Evolutionary conservation across 176 grass and related monocot species (phyloP), one percentile per base, ranked within the genome.

Genomic region (Chloris gayana): DNA sequence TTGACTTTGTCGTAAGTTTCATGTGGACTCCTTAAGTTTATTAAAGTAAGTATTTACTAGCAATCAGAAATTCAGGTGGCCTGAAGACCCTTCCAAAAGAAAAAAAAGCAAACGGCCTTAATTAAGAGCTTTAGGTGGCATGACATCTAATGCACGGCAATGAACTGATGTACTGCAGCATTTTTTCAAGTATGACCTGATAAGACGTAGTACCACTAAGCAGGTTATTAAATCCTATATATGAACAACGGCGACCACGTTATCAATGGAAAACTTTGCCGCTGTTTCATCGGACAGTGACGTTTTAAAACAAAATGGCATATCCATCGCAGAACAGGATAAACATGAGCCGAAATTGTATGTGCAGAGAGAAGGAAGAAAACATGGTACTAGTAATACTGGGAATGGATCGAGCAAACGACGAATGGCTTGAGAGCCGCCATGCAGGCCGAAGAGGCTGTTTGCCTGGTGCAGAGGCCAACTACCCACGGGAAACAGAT

Each of bases 401-500:
- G 72, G 19, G 64, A 82, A 68, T 17, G 59, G 78, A 81, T 74
- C 22, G 26, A 22, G n/a, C 31, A 76, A 64, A 76, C 72, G 80
- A 73, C 34, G 67, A 72, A 58, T 31, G n/a, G 18, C 41, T 75
- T 75, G 81, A 84, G 80, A 80, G 4, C 66, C 59, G 32, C 46
- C 77, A 35, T 56, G 22, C 45, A 37, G 15, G 22, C n/a, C 58
- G 34, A 18, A 51, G 54, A 57, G 24, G 54, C 44, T 51, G 44
- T 69, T 85, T 62, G 14, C 6, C 53, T 3, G 15, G 34, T 6
- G 59, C 33, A 57, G 70, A 69, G 17, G 65, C 65, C 82, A 85
- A 81, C 77, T 19, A 35, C 82, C 77, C 82, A 71, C 56, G 3
- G 76, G 27, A 70, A 80, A 80, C 70, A 37, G 54, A 22, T 51